Conservation (phyloP, 225 moss, liverwort and hornwort species). For the Thuidium tamariscinum region DNA sequence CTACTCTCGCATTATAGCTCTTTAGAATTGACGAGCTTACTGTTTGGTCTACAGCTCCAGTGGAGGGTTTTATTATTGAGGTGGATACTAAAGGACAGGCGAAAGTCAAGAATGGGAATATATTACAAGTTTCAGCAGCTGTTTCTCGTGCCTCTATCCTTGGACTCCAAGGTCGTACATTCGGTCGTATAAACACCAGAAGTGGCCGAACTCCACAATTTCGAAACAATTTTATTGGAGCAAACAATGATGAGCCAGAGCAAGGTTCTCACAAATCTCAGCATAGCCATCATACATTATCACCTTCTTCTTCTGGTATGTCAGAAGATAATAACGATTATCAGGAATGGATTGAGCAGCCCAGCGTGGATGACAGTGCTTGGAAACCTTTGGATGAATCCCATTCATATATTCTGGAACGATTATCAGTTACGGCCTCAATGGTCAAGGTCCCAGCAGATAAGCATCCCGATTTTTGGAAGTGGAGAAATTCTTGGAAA, state of each 20-base stretch:
- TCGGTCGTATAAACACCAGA: conserved; percentile 24
- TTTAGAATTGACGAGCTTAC: background rate
- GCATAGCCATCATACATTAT: conserved; percentile 16
- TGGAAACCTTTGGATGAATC: conserved; percentile 56
- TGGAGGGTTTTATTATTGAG: conserved; percentile 83
- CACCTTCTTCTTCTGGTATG: conserved; percentile 35
- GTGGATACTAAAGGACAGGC: conserved; percentile 57
- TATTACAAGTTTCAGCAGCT: conserved; percentile 38
- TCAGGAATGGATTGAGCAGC: conserved; percentile 19
- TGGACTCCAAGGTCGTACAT: conserved; percentile 68
- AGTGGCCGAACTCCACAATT: conserved; percentile 61
- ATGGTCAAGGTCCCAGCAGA: conserved; percentile 55
- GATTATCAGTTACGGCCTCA: conserved; percentile 36
- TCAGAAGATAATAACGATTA: conserved; percentile 3
- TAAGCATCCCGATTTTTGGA: conserved; percentile 66
- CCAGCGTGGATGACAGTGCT: conserved; percentile 30
- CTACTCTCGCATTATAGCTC: background rate
- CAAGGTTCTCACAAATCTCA: conserved; percentile 5
- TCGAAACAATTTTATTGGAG: conserved; percentile 38
- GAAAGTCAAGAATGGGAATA: conserved; percentile 34
- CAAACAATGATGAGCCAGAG: conserved; percentile 3
- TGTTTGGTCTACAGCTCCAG: conserved; percentile 34
- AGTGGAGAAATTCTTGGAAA: conserved; percentile 97
- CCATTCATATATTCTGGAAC: conserved; percentile 76
- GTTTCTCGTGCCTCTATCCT: conserved; percentile 56